phyloP scores from a whole-genome alignment of 441 rosid genomes.

The Erysimum pusillum region DNA sequence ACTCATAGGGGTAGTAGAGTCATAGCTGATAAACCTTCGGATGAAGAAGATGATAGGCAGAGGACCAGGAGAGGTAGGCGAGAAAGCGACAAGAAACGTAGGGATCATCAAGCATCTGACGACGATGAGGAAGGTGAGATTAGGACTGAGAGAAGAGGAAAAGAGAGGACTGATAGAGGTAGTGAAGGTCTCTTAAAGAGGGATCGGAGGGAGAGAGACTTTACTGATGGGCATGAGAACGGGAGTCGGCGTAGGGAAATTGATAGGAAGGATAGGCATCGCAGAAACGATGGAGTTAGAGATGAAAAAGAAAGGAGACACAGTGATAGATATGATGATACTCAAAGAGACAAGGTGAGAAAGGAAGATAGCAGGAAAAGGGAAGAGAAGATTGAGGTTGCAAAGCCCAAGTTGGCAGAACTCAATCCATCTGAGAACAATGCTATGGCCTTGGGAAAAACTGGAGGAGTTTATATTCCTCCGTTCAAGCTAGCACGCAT shows the following conservation, averaged over 20 bases:
- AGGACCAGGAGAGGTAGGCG: conserved; percentile 35
- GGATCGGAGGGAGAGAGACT: conserved; percentile 49
- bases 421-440: conserved; percentile 54
- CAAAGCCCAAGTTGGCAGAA: conserved; percentile 52
- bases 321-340: conserved; percentile 40
- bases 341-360: conserved; percentile 50
- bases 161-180: conserved; percentile 27
- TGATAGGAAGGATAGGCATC: conserved; percentile 48
- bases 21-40: conserved; percentile 47
- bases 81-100: conserved; percentile 39
- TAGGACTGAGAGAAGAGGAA: conserved; percentile 31
- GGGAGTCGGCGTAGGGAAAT: conserved; percentile 48
- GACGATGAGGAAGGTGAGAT: conserved; percentile 51
- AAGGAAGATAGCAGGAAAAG: conserved; percentile 48
- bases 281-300: conserved; percentile 44
- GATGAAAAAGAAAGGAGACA: conserved; percentile 47
- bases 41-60: conserved; percentile 44
- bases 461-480: conserved; percentile 92
- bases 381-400: conserved; percentile 50
- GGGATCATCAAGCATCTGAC: conserved; percentile 35
- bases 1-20: conserved; percentile 44
- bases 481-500: conserved; percentile 87
- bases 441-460: conserved; percentile 58
- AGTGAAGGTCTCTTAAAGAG: conserved; percentile 34
- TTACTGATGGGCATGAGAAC: conserved; percentile 43